Base-by-base conservation (phyloP, 2,329 filamentous ascomycete genomes). In the Pseudogymnoascus sp. region DNA sequence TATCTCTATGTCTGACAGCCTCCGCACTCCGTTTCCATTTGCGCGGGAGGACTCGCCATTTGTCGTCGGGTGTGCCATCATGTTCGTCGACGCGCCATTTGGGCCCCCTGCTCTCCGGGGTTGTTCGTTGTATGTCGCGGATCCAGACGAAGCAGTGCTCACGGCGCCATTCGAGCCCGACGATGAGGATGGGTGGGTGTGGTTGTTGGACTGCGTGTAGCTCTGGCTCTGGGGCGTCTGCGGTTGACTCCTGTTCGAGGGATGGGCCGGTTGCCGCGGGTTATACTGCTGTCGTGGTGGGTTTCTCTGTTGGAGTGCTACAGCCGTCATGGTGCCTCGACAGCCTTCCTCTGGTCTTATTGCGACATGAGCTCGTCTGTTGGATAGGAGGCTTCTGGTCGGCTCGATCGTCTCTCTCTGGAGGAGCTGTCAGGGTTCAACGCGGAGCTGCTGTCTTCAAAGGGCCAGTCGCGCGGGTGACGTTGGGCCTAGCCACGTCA, bases 321-420 rank as follows among this genome's bases (percentile, higher is more conserved):
- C 68, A 47, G 70, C 70, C 34, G 70, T 72, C 70, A 72, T 72
- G n/a, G 60, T 68, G 61, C 63, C 64, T 65, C 57, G 47, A 47
- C 28, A 58, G 60, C 58, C 34, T 12, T 54, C 35, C 12, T 47
- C 20, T n/a, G 7, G 35, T 47, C 58, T 60, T 60, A 41, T 60
- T 41, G 58, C 58, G 39, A 60, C 35, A 41, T 43, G 57, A 25
- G 37, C 34, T 39, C 37, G 32, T 38, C 32, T 12, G 57, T 8
- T 58, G 32, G 57, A 25, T 58, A 38, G 37, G 57, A 58, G 34
- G 57, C 57, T 58, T 38, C 37, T 58, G 16, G 14, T 39, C 57
- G 32, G 57, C 25, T 58, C 30, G 54, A 35, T 50, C 25, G 43
- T 50, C 1, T 50, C 5, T 18, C 9, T 32, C 28, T 32, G 47